Conservation (phyloP, 768 basidiomycete species). For the Cyclocybe aegerita region DNA sequence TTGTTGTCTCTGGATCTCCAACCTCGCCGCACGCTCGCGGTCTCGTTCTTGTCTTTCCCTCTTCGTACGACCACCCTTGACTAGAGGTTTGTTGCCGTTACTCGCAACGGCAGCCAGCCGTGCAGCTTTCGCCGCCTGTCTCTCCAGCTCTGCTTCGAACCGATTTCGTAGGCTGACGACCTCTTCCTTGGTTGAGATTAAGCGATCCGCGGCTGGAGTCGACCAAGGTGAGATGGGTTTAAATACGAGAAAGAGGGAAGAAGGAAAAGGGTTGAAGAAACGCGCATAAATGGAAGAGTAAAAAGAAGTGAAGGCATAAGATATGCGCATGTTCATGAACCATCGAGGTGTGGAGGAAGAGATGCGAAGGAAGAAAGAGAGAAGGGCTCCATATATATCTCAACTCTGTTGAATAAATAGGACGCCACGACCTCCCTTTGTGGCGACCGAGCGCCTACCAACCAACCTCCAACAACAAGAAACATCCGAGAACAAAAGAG, state of each 20-base stretch:
- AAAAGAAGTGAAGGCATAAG: background rate
- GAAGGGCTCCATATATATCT: too few relatives aligned
- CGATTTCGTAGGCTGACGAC: slow-evolving; percentile 61
- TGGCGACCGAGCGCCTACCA: too few relatives aligned
- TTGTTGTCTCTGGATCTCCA: slow-evolving; percentile 28
- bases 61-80: slow-evolving; percentile 19
- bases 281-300: slow-evolving; percentile 18
- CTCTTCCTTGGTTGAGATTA: slow-evolving; percentile 67
- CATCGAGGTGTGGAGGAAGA: too few relatives aligned
- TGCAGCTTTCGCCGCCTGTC: slow-evolving; percentile 64
- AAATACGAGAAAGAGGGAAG: slow-evolving; percentile 10
- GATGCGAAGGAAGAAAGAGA: too few relatives aligned
- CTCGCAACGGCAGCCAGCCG: slow-evolving; percentile 46
- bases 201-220: slow-evolving; percentile 65
- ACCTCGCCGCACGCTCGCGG: slow-evolving; percentile 17
- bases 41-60: slow-evolving; percentile 23
- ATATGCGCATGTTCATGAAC: too few relatives aligned
- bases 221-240: slow-evolving; percentile 4
- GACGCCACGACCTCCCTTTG: too few relatives aligned
- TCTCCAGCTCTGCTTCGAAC: slow-evolving; percentile 72
- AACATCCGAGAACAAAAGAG: slow-evolving; percentile 4
- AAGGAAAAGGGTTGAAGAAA: slow-evolving; percentile 2
- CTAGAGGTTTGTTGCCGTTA: slow-evolving; percentile 3
- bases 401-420: too few relatives aligned
- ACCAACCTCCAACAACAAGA: too few relatives aligned